Percentiles rank a stretch among this genome's conserved stretches.
Conservation (phyloP, 257 asterid genomes). For the Solanum verrucosum region DNA sequence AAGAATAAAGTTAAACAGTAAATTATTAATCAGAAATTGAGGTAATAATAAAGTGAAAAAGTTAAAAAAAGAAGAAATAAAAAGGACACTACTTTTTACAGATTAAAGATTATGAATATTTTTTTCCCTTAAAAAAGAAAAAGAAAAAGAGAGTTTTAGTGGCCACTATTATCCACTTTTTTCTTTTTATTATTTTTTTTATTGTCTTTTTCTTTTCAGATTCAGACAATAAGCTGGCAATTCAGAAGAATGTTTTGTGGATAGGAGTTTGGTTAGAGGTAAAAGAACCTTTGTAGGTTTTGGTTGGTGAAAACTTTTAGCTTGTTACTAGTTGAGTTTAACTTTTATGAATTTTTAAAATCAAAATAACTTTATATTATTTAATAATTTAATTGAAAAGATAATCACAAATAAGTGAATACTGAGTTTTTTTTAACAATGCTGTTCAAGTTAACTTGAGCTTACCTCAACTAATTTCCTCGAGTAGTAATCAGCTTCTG, state of each 20-base stretch:
- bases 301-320: neutral
- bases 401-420: neutral
- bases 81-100: slow-evolving; percentile 1
- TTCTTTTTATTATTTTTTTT: neutral
- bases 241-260: neutral
- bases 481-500: too few relatives aligned
- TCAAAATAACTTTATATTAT: neutral
- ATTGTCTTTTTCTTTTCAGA: neutral
- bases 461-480: too few relatives aligned
- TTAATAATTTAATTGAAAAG: neutral
- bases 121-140: neutral
- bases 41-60: neutral
- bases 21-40: neutral
- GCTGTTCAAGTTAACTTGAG: too few relatives aligned
- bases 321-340: neutral
- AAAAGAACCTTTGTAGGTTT: neutral
- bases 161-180: neutral
- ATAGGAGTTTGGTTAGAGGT: neutral
- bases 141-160: neutral
- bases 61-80: neutral
- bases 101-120: neutral
- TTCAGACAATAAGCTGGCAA: neutral
- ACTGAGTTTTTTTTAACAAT: too few relatives aligned
- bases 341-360: neutral
- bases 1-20: neutral